Evolutionary conservation across 768 basidiomycete species (phyloP), one percentile per base, ranked within the genome.

Genomic region (Artomyces pyxidatus): DNA sequence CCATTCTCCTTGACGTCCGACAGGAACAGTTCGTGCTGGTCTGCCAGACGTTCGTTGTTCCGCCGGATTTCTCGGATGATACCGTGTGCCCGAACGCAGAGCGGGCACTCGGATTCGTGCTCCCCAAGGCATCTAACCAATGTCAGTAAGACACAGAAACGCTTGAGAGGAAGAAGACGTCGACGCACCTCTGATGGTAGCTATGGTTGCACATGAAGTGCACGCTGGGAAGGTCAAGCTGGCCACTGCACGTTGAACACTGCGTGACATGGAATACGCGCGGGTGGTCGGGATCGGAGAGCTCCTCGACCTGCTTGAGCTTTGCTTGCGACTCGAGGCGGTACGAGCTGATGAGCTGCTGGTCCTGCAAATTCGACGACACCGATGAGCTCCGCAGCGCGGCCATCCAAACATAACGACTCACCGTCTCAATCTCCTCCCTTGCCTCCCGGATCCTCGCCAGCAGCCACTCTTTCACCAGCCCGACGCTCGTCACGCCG

Each of bases 181-280:
- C 16, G 37, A 62, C 67, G 38, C 46, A 89, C 90, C 93, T 75
- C 62, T 95, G 91, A 63, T 99, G 96, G 69, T 90, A 98, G 52
- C 89, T 92, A 63, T 98, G 96, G 59, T 85, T 83, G 66, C 95
- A 99, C 95, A 98, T 96, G 61, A 97, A 98, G 65, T 98, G 94
- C 6, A 98, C 75, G 55, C 81, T 86, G 0, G 96, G 95, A 9
- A 97, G 77, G 63, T 97, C 94, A 51, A 98, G 78, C 58, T 88
- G 89, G 1, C 85, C 89, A 14, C 83, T 77, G 64, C 96, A 98
- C 4, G 83, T 77, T 19, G 94, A 85, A 65, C 96, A 98, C 37
- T 92, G 75, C 7, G 93, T 94, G 52, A 95, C 88, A 61, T 97
- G 93, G 73, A 97, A 96, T 19, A 97, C 86, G 17, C 80, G 77